Conservation (phyloP, 257 asterid genomes). For the Gynochthodes officinalis region DNA sequence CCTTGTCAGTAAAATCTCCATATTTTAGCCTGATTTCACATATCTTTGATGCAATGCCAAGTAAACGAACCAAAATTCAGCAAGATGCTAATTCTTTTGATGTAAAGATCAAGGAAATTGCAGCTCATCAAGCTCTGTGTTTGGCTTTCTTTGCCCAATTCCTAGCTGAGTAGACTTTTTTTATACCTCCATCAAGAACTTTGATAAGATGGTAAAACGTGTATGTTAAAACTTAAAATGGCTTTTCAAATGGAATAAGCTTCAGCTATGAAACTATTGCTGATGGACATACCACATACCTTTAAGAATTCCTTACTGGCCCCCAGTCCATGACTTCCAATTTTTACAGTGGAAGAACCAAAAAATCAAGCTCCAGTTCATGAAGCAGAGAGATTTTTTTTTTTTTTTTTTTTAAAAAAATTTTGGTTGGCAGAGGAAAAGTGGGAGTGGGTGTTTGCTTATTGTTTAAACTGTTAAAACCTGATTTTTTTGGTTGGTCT, state of each 20-base stretch:
- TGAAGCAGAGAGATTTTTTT: no score
- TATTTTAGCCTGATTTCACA: not conserved
- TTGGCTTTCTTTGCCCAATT: not conserved
- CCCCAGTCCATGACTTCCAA: not conserved
- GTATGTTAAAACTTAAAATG: not conserved
- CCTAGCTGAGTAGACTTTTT: not conserved
- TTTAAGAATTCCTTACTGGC: no score
- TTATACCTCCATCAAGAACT: not conserved
- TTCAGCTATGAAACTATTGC: no score
- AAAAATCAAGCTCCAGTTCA: no score
- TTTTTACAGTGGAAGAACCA: not conserved
- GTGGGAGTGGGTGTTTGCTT: no score
- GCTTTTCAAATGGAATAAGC: not conserved
- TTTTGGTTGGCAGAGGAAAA: no score
- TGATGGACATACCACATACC: no score
- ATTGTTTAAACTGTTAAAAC: no score
- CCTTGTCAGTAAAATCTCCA: not conserved
- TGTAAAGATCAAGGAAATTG: not conserved
- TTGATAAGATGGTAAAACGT: not conserved
- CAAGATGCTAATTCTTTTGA: not conserved
- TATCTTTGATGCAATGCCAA: not conserved
- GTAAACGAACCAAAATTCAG: no score
- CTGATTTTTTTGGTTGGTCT: no score
- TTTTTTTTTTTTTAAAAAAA: no score
- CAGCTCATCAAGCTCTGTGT: not conserved